Conservation (phyloP, 2,329 filamentous ascomycete genomes). For the Amylocarpus encephaloides region DNA sequence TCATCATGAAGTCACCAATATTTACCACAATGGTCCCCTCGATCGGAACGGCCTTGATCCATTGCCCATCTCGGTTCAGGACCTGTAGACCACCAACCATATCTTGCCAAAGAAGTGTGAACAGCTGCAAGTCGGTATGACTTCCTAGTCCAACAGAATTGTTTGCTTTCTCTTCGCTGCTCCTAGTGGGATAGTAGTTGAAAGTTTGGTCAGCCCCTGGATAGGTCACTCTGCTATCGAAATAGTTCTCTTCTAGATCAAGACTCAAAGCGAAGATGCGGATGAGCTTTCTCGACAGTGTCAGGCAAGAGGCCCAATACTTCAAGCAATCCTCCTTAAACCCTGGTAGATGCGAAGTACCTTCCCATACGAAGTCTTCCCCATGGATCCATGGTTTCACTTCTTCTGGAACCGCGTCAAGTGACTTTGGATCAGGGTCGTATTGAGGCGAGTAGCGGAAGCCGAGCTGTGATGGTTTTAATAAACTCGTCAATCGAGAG, state of each 20-base stretch:
- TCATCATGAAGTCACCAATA: conserved; percentile 47
- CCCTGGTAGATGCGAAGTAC: conserved; percentile 40
- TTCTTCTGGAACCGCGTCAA: conserved; percentile 38
- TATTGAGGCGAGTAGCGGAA: conserved; percentile 47
- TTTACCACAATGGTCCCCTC: conserved; percentile 45
- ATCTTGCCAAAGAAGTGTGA: conserved; percentile 46
- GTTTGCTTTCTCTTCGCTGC: conserved; percentile 26
- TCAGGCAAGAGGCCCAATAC: conserved; percentile 45
- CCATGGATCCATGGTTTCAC: conserved; percentile 37
- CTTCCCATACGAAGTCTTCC: conserved; percentile 48
- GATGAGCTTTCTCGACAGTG: conserved; percentile 45
- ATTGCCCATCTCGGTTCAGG: conserved; percentile 37
- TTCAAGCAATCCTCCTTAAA: conserved; percentile 42
- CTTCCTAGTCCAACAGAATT: conserved; percentile 38
- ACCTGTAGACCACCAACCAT: conserved; percentile 38
- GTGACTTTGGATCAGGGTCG: conserved; percentile 40
- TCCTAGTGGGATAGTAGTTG: conserved; percentile 40
- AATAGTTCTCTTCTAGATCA: conserved; percentile 46
- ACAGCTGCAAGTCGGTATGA: conserved; percentile 43
- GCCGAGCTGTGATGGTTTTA: conserved; percentile 24
- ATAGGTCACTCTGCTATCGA: conserved; percentile 47
- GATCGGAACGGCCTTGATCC: conserved; percentile 40
- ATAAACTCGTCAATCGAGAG: conserved; percentile 27
- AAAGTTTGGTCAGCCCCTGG: conserved; percentile 42
- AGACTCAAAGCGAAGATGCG: conserved; percentile 49